A percentile compares a stretch with the other conserved stretches of the same genome.
These are phyloP conservation scores for Pecoramyces ruminantium DNA, from an alignment of 192 early-diverging fungal species.

Conservation along the genomic window DNA sequence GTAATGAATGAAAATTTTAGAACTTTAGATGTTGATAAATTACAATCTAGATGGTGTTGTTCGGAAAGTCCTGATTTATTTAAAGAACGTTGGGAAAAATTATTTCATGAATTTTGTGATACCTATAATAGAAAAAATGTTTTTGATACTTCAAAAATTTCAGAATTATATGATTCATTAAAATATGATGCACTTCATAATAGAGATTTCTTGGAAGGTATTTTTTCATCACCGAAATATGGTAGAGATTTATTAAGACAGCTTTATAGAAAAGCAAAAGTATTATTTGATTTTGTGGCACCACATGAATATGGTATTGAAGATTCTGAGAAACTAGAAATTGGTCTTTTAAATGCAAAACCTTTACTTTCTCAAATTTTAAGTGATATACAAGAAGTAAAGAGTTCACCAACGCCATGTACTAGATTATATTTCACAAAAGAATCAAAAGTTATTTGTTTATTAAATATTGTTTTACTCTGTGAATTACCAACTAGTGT, in stretches of 20 bases:
- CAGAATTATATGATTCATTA: constrained; percentile 85
- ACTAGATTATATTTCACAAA: constrained; percentile 90
- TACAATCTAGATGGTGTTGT: constrained; percentile 82
- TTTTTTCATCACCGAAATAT: constrained; percentile 6
- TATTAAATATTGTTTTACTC: constrained; percentile 80
- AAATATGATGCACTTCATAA: constrained; percentile 98
- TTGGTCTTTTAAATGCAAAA: constrained; percentile 61
- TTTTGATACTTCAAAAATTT: constrained; percentile 71
- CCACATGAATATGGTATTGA: constrained; percentile 87
- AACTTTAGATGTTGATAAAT: constrained; percentile 24
- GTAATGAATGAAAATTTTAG: constrained; percentile 69
- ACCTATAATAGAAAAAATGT: constrained; percentile 22
- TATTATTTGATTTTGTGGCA: constrained; percentile 83
- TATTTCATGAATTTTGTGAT: constrained; percentile 75
- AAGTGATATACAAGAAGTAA: constrained; percentile 47
- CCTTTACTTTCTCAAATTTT: constrained; percentile 66
- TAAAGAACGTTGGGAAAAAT: constrained; percentile 88
- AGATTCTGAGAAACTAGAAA: constrained; percentile 62
- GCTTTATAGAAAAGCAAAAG: constrained; percentile 66
- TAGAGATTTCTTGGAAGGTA: constrained; percentile 60
- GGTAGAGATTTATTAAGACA: constrained; percentile 30
- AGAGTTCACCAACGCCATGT: constrained; percentile 25
- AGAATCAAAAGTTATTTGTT: constrained; percentile 79
- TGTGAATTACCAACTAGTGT: constrained; percentile 55
- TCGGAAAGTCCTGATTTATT: constrained; percentile 68